Evolutionary conservation across 148 eudicot genomes (phyloP), one percentile per base, ranked within the genome.

Genomic region (Nyssa sinensis): DNA sequence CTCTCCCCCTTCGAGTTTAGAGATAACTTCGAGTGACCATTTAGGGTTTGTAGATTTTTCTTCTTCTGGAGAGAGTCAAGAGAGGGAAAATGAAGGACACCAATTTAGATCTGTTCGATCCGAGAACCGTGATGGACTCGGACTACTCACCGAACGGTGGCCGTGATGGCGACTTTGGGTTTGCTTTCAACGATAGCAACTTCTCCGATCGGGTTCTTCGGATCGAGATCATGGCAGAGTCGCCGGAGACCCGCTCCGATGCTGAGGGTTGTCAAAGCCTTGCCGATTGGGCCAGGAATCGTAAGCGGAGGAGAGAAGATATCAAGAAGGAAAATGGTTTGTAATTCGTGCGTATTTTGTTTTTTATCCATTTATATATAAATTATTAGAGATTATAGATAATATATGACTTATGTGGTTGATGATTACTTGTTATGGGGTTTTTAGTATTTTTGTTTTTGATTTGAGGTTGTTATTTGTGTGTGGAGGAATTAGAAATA

Each of bases 161-260:
- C 64, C 83, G 39, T 10, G 96, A 90, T 73, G 83, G 84, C 12
- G 93, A 90, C 69, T 94, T 94, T 60, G 96, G 88, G 0, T 94
- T 94, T 73, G 97, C 98, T 0, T 94, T 94, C 44, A 88, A 92
- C 72, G 93, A 92, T 71, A 88, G 92, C 72, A 92, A 90, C 78
- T 94, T 94, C 75, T 94, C 98, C 23, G 97, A 92, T 58, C 83
- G 97, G 29, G 74, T 90, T 21, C 83, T 92, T 8, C 75, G 83
- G 75, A 91, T 94, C 81, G 98, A 91, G 85, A 88, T 94, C 55
- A 73, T 92, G 68, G 82, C 89, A 11, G 91, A 90, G 47, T 75
- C 88, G 4, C 75, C 84, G 3, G 91, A 90, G 66, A 66, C 83
- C 3, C 79, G 79, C 41, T 58, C 77, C 24, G 90, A 83, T 16